phyloP scores from a whole-genome alignment of 2,329 filamentous ascomycete genomes.

The Ceratocystis colombiana region DNA sequence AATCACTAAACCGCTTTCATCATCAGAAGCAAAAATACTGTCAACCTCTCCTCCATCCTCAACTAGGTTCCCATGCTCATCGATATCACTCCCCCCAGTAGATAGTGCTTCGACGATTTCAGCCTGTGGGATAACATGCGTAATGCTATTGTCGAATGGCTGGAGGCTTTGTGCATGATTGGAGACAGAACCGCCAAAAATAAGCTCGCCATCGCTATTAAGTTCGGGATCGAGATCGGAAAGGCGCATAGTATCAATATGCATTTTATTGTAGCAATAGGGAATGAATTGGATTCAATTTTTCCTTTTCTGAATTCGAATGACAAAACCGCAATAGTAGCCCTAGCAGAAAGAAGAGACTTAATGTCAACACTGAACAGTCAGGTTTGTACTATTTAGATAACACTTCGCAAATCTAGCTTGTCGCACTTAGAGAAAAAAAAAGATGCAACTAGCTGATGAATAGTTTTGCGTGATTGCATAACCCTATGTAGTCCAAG shows the following conservation, averaged over 20 bases:
- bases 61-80: not conserved
- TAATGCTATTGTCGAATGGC: not conserved
- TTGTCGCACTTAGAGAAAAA: not conserved
- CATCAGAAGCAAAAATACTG: conserved; percentile 24
- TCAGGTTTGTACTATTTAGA: not conserved
- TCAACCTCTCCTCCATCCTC: conserved; percentile 10
- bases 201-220: conserved; percentile 11
- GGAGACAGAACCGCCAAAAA: conserved; percentile 2
- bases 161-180: not conserved
- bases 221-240: conserved; percentile 17
- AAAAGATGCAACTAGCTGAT: not conserved
- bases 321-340: not conserved
- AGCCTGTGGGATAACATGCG: not conserved
- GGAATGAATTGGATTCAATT: not conserved
- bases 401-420: too few relatives aligned
- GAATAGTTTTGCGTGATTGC: conserved; percentile 11
- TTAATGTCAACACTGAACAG: not conserved
- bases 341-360: not conserved
- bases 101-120: conserved; percentile 1
- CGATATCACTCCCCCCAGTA: not conserved
- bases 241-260: conserved; percentile 20
- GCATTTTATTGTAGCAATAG: conserved; percentile 14
- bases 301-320: not conserved
- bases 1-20: not conserved
- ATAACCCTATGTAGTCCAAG: not conserved